Base-by-base conservation (phyloP, 352 stramenopile species). In the Globisporangium sylvaticum region DNA sequence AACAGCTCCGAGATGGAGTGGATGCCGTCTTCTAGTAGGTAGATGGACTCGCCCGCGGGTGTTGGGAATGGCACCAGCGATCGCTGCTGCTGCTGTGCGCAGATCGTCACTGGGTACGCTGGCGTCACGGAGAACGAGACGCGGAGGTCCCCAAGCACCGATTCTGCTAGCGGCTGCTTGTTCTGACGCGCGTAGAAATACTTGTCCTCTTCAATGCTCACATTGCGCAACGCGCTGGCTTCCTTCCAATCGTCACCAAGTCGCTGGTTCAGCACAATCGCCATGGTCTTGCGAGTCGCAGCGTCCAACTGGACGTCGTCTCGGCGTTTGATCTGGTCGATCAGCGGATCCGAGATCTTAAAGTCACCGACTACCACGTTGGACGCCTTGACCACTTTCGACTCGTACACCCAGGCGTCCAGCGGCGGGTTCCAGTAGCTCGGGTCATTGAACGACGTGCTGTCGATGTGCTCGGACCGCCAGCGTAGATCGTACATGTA, bases 401-500 rank as follows among this genome's bases (percentile, higher is more conserved):
- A 71, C 62, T 78, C 56, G 54, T 68, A 79, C 20, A 69, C 71
- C 86, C 86, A 94, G 31, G 83, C 79, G 32, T 92, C 73, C 14
- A 74, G 50, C 34, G 79, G 69, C 24, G 86, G 86, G 57, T 94
- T 94, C 57, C 77, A 69, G 52, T 90, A 87, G 63, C 79, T 79
- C 12, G 75, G 58, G 62, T 94, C 79, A 52, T 91, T 64, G 37
- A 94, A 94, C 4, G 31, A 44, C 24, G 70, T 69, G 54, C 84
- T 92, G 56, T 92, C 75, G 52, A 94, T 63, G 3, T 56, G 61
- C 0, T 90, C 72, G 1, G 80, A 67, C 32, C 60, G 72, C 86
- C 86, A 94, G 9, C 73, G 65, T 63, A 93, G 68, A 54, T 89
- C 79, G 69, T 93, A 93, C 58, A 82, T 80, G 71, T 88, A 91